Evolutionary conservation across 1,139 yeast genomes (phyloP).

Genomic region (Starmera stellimalicola): DNA sequence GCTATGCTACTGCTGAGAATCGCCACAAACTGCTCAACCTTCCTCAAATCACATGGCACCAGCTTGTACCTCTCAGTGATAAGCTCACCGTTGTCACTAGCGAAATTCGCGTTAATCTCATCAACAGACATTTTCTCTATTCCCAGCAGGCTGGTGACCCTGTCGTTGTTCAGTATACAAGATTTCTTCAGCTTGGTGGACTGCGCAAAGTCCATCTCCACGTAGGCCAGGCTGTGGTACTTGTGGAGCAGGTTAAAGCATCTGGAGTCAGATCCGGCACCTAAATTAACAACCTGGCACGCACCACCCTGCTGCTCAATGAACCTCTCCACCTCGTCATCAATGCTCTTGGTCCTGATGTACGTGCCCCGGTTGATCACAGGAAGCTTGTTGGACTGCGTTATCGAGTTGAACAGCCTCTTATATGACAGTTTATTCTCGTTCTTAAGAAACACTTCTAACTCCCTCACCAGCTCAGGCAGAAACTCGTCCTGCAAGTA

Average conservation of each 20-base stretch:
- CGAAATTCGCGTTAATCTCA: constrained; percentile 12
- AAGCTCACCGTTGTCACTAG: constrained; percentile 10
- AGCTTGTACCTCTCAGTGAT: constrained; percentile 17
- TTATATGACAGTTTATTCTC: constrained; percentile 22
- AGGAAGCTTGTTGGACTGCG: constrained; percentile 52
- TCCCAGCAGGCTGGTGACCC: constrained; percentile 20
- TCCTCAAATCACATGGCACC: constrained; percentile 20
- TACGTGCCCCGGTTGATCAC: constrained; percentile 79
- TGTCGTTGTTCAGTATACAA: constrained; percentile 32
- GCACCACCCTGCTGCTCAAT: constrained; percentile 21
- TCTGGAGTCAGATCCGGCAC: constrained; percentile 96
- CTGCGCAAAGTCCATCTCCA: constrained; percentile 71
- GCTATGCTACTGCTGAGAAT: constrained; percentile 24
- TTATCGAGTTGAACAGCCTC: constrained; percentile 32
- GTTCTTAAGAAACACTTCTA: constrained; percentile 16
- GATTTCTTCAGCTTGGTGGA: constrained; percentile 52
- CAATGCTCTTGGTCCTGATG: constrained; percentile 59
- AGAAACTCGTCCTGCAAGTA: constrained; percentile 51
- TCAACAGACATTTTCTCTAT: constrained; percentile 7
- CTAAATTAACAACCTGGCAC: constrained; percentile 70
- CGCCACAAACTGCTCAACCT: constrained; percentile 9
- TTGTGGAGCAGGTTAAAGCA: constrained; percentile 38
- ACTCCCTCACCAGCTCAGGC: constrained; percentile 27
- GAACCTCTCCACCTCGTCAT: constrained; percentile 43
- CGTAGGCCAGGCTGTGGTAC: constrained; percentile 25